Percentiles rank a stretch among this genome's conserved stretches.
These are phyloP conservation scores for Oryza punctata DNA, from an alignment of 176 grass and related monocot genomes.

Conservation along the genomic window DNA sequence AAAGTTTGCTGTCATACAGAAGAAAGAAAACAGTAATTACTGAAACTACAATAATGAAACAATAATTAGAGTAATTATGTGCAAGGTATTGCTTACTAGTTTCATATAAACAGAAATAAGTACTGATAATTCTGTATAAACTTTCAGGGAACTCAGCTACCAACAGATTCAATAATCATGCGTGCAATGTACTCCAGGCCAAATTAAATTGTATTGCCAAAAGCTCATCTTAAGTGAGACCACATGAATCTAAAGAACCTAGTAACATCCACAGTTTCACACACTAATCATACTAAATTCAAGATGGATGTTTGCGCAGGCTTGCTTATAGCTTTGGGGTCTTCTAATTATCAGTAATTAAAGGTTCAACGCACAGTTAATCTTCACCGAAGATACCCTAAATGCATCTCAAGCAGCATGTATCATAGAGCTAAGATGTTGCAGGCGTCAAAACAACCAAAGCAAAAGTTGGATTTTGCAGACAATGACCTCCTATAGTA, in stretches of 20 bases:
- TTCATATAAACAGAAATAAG: neutral
- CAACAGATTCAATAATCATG: neutral
- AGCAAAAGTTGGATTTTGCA: neutral
- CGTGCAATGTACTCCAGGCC: neutral
- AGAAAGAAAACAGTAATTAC: neutral
- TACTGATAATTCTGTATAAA: neutral
- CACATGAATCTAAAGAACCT: neutral
- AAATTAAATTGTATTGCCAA: neutral
- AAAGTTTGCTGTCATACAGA: neutral
- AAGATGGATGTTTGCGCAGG: neutral
- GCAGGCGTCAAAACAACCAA: neutral
- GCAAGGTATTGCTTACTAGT: neutral
- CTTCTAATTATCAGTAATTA: neutral
- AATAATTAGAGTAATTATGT: neutral
- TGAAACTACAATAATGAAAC: neutral
- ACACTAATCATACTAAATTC: neutral
- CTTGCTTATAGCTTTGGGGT: neutral
- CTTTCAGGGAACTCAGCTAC: neutral
- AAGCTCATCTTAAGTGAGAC: neutral
- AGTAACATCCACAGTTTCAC: neutral
- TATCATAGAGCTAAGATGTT: neutral
- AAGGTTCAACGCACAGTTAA: neutral
- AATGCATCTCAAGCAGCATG: neutral
- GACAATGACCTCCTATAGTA: neutral
- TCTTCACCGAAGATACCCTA: neutral